Percentiles rank a stretch among this genome's conserved stretches.
Evolutionary conservation across 108 stramenopile genomes (phyloP).

Genomic region (Skeletonema tropicum): DNA sequence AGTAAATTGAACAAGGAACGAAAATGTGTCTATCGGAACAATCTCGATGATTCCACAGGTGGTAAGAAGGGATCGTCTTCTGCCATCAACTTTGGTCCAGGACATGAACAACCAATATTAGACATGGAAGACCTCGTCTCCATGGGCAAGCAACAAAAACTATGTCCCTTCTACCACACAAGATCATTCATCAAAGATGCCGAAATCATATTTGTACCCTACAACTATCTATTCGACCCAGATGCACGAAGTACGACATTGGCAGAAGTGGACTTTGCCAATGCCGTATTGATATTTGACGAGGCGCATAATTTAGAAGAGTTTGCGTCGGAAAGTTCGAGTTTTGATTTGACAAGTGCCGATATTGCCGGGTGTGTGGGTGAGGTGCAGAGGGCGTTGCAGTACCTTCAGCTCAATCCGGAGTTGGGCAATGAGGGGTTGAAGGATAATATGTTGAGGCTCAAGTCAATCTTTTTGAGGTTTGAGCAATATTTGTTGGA

Average conservation of each 20-base stretch:
- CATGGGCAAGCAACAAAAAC: slow-evolving; percentile 73
- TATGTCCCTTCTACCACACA: slow-evolving; percentile 96
- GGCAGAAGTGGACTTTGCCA: slow-evolving; percentile 79
- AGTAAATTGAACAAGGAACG: slow-evolving; percentile 76
- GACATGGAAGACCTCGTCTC: slow-evolving; percentile 96
- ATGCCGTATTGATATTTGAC: slow-evolving; percentile 95
- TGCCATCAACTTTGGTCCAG: neutral
- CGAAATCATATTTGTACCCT: slow-evolving; percentile 95
- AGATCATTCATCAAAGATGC: slow-evolving; percentile 72
- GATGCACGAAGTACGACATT: slow-evolving; percentile 73
- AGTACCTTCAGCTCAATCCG: slow-evolving; percentile 45
- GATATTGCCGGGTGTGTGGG: slow-evolving; percentile 86
- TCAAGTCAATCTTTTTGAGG: slow-evolving; percentile 79
- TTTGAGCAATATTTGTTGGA: slow-evolving; percentile 80
- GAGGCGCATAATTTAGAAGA: slow-evolving; percentile 99
- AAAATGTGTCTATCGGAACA: slow-evolving; percentile 79
- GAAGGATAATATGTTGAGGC: slow-evolving; percentile 67
- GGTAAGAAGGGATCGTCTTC: slow-evolving; percentile 11
- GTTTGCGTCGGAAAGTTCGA: slow-evolving; percentile 93
- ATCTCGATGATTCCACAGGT: slow-evolving; percentile 65
- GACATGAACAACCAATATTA: slow-evolving; percentile 69
- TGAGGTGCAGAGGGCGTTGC: slow-evolving; percentile 66
- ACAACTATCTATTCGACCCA: slow-evolving; percentile 99
- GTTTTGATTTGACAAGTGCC: slow-evolving; percentile 85
- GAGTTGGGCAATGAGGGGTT: slow-evolving; percentile 36